phyloP scores from a whole-genome alignment of 129 eudicot genomes.

The Chrysanthemum seticuspe region DNA sequence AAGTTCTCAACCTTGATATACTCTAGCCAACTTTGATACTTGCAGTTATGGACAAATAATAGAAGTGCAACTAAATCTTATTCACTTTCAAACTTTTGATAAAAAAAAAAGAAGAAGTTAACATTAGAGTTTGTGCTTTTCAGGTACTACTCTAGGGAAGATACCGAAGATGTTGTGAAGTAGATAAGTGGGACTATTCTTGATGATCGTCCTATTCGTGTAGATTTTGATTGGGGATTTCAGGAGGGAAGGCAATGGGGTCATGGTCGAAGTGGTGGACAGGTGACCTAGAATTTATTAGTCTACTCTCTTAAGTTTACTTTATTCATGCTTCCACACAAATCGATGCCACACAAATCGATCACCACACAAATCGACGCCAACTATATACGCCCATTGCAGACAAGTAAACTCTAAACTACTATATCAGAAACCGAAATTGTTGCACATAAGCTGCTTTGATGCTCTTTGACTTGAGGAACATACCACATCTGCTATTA shows the following conservation, averaged over 20 bases:
- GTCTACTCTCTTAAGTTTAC: constrained; percentile 2
- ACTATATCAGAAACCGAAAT: too few relatives aligned
- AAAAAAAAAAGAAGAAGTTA: not conserved
- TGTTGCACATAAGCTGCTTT: too few relatives aligned
- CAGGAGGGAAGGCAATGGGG: constrained; percentile 99
- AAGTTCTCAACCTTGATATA: too few relatives aligned
- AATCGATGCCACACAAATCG: too few relatives aligned
- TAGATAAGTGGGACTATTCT: constrained; percentile 96
- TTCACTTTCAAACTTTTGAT: not conserved
- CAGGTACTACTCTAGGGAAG: constrained; percentile 96
- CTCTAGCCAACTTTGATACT: too few relatives aligned
- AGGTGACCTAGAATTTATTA: constrained; percentile 39
- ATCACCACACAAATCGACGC: too few relatives aligned
- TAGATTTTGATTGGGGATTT: constrained; percentile 98
- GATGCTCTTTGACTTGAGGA: too few relatives aligned
- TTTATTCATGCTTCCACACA: not conserved
- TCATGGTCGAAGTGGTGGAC: constrained; percentile 99
- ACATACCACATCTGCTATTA: too few relatives aligned
- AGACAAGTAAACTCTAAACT: too few relatives aligned
- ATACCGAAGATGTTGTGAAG: constrained; percentile 91
- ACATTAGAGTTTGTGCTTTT: constrained; percentile 10
- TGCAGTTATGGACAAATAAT: too few relatives aligned
- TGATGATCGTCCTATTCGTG: constrained; percentile 98
- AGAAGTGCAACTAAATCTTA: too few relatives aligned
- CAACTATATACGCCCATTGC: too few relatives aligned